A percentile compares a stretch with the other conserved stretches of the same genome.
These are phyloP conservation scores for Teratosphaeria gauchensis DNA, from an alignment of 2,329 filamentous ascomycete species.

Conservation along the genomic window DNA sequence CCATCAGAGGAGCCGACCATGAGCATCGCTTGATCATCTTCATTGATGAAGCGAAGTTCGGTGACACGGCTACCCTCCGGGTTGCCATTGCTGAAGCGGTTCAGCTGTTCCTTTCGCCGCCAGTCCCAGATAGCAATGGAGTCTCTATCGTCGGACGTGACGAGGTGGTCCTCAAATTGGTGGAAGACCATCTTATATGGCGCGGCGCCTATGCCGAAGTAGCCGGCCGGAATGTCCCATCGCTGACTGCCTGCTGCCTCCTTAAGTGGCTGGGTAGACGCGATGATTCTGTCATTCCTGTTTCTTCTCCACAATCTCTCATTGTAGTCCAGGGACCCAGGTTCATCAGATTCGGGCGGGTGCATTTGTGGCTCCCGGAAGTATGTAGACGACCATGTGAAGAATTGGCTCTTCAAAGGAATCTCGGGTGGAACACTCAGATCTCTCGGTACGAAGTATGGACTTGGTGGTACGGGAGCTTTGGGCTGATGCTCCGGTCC, in stretches of 20 bases:
- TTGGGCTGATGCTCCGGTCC: slow-evolving; percentile 52
- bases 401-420: slow-evolving; percentile 72
- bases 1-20: slow-evolving; percentile 95
- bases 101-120: slow-evolving; percentile 64
- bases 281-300: slow-evolving; percentile 84
- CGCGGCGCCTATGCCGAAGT: slow-evolving; percentile 82
- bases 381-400: slow-evolving; percentile 94
- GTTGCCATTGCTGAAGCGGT: slow-evolving; percentile 89
- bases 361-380: slow-evolving; percentile 99
- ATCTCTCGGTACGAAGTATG: slow-evolving; percentile 58
- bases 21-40: slow-evolving; percentile 89
- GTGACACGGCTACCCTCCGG: slow-evolving; percentile 84
- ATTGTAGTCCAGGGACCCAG: slow-evolving; percentile 93
- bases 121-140: slow-evolving; percentile 88
- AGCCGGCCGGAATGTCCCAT: slow-evolving; percentile 75
- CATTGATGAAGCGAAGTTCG: slow-evolving; percentile 94
- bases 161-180: slow-evolving; percentile 93
- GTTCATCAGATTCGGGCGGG: slow-evolving; percentile 87
- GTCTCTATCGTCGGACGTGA: slow-evolving; percentile 87
- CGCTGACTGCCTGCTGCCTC: slow-evolving; percentile 72
- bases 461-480: slow-evolving; percentile 69
- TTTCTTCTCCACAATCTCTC: slow-evolving; percentile 85
- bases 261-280: slow-evolving; percentile 89
- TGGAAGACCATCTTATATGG: slow-evolving; percentile 92
- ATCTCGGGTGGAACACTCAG: slow-evolving; percentile 51